phyloP scores from a whole-genome alignment of 345 rosid species.

The Camelina neglecta region DNA sequence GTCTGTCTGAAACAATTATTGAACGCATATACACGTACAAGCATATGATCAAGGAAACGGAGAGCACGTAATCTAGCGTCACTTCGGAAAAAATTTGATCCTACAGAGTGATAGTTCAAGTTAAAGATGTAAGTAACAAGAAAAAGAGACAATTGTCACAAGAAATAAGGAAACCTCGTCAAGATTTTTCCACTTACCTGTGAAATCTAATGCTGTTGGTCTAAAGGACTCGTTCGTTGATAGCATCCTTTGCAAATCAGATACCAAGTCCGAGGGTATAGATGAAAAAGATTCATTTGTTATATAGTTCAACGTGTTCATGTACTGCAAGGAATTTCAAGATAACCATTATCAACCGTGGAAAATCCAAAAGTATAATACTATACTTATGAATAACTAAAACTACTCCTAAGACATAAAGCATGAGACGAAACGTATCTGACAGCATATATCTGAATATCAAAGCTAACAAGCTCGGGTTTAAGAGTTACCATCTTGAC shows the following conservation, averaged over 20 bases:
- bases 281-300: slow-evolving; percentile 87
- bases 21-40: slow-evolving; percentile 62
- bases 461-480: neutral
- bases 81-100: slow-evolving; percentile 83
- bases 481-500: slow-evolving; percentile 81
- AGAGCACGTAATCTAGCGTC: slow-evolving; percentile 98
- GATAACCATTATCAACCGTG: slow-evolving; percentile 22
- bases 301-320: slow-evolving; percentile 85
- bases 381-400: neutral
- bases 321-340: slow-evolving; percentile 65
- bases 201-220: slow-evolving; percentile 92
- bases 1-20: slow-evolving; percentile 16
- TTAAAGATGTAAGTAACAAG: slow-evolving; percentile 30
- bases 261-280: slow-evolving; percentile 78
- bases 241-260: slow-evolving; percentile 93
- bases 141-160: neutral
- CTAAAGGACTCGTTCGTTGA: slow-evolving; percentile 81
- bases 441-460: neutral
- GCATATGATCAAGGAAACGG: slow-evolving; percentile 98
- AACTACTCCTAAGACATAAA: neutral
- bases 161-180: slow-evolving; percentile 3
- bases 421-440: neutral
- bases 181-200: slow-evolving; percentile 55
- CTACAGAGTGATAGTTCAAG: slow-evolving; percentile 51
- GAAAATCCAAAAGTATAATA: neutral